A percentile compares a stretch with the other conserved stretches of the same genome.
Evolutionary conservation across 1,139 yeast genomes (phyloP).

Genomic region (Casaregolazyma suthepensis): DNA sequence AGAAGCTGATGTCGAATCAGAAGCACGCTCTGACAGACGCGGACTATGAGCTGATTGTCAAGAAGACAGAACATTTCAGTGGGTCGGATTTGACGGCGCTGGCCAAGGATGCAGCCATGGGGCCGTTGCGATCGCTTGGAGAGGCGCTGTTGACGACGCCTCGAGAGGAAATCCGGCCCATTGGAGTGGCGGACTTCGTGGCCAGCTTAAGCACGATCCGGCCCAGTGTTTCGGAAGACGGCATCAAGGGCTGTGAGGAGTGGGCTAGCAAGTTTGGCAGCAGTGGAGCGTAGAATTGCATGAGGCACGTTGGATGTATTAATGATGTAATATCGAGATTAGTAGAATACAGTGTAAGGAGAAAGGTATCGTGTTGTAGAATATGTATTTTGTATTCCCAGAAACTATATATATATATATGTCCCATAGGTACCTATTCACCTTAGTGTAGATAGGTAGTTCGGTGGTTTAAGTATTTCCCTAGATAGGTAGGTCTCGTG

Average conservation of each 20-base stretch:
- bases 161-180: slow-evolving; percentile 78
- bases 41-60: slow-evolving; percentile 57
- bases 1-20: slow-evolving; percentile 65
- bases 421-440: no score
- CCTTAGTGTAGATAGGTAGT: no score
- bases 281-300: slow-evolving; percentile 56
- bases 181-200: slow-evolving; percentile 67
- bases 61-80: slow-evolving; percentile 71
- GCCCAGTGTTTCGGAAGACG: slow-evolving; percentile 88
- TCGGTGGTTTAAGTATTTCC: no score
- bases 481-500: no score
- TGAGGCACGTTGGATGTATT: not conserved
- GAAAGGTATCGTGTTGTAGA: no score
- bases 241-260: slow-evolving; percentile 69
- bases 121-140: slow-evolving; percentile 86
- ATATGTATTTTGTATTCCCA: no score
- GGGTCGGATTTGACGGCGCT: slow-evolving; percentile 94
- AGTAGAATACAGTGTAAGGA: not conserved
- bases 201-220: slow-evolving; percentile 75
- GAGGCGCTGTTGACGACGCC: slow-evolving; percentile 80
- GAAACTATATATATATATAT: not conserved
- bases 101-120: slow-evolving; percentile 98
- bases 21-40: slow-evolving; percentile 57
- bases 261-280: slow-evolving; percentile 93
- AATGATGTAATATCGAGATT: not conserved